Conservation (phyloP, 768 basidiomycete species). For the Cystofilobasidium capitatum region DNA sequence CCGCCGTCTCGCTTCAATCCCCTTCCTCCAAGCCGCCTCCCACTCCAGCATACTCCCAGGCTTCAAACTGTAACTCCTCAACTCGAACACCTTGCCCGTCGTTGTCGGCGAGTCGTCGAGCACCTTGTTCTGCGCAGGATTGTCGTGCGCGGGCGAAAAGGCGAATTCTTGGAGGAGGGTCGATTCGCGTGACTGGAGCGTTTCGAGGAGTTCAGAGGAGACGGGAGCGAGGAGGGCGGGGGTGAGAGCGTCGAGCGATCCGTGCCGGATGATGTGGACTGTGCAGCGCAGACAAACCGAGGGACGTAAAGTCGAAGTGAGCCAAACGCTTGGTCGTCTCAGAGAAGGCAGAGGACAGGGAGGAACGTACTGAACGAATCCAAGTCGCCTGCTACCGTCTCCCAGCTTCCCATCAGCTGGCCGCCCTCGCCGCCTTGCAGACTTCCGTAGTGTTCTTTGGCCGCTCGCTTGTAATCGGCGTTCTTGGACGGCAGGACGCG, state of each 20-base stretch:
- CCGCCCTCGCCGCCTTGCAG: not conserved
- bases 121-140: slow-evolving; percentile 38
- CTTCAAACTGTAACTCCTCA: slow-evolving; percentile 75
- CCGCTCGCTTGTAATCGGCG: slow-evolving; percentile 77
- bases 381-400: slow-evolving; percentile 77
- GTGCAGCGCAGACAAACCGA: not conserved
- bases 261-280: slow-evolving; percentile 23
- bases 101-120: slow-evolving; percentile 47
- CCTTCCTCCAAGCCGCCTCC: slow-evolving; percentile 87
- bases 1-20: slow-evolving; percentile 84
- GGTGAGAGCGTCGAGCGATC: not conserved
- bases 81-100: slow-evolving; percentile 84
- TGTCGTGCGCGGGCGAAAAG: slow-evolving; percentile 44
- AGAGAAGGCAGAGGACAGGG: not conserved
- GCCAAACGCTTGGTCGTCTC: not conserved
- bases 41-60: slow-evolving; percentile 88
- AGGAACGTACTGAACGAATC: slow-evolving; percentile 60
- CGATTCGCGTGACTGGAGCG: slow-evolving; percentile 11
- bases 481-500: slow-evolving; percentile 69
- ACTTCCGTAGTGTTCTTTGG: slow-evolving; percentile 48
- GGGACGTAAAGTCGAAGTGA: not conserved
- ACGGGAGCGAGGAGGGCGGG: slow-evolving; percentile 21
- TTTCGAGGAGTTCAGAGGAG: slow-evolving; percentile 34
- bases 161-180: slow-evolving; percentile 40
- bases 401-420: slow-evolving; percentile 90